Evolutionary conservation across 768 basidiomycete species (phyloP).

Genomic region (Fomitopsis serialis): DNA sequence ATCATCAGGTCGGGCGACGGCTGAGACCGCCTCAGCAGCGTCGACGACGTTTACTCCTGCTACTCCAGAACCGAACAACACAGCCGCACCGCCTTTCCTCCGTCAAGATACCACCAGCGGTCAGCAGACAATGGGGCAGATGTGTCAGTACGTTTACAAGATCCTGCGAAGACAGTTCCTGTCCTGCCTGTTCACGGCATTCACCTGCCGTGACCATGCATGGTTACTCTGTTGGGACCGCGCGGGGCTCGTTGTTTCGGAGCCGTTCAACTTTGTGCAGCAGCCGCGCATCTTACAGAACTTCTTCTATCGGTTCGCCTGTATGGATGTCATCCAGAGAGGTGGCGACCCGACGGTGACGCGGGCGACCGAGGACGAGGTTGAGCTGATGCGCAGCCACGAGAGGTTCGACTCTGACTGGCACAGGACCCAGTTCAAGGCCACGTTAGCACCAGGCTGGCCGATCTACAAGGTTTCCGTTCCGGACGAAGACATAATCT

Average conservation of each 20-base stretch:
- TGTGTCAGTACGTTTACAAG: not conserved
- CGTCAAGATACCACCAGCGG: too few relatives aligned
- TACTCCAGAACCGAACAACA: too few relatives aligned
- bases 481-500: too few relatives aligned
- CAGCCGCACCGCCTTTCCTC: too few relatives aligned
- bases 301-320: constrained; percentile 3
- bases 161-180: not conserved
- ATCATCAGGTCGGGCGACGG: too few relatives aligned
- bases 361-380: not conserved
- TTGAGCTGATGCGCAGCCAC: not conserved
- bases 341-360: constrained; percentile 4
- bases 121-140: too few relatives aligned
- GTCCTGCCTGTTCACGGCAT: not conserved
- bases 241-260: constrained; percentile 3
- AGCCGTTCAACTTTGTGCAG: not conserved
- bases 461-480: not conserved
- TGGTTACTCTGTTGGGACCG: constrained; percentile 6
- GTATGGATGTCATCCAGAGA: not conserved
- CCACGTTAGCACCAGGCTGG: not conserved
- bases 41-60: too few relatives aligned
- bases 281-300: not conserved
- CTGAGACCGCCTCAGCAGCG: too few relatives aligned
- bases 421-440: not conserved
- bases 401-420: not conserved
- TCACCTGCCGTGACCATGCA: not conserved